phyloP scores from a whole-genome alignment of 2,329 filamentous ascomycete species.

The Cercospora zeina region DNA sequence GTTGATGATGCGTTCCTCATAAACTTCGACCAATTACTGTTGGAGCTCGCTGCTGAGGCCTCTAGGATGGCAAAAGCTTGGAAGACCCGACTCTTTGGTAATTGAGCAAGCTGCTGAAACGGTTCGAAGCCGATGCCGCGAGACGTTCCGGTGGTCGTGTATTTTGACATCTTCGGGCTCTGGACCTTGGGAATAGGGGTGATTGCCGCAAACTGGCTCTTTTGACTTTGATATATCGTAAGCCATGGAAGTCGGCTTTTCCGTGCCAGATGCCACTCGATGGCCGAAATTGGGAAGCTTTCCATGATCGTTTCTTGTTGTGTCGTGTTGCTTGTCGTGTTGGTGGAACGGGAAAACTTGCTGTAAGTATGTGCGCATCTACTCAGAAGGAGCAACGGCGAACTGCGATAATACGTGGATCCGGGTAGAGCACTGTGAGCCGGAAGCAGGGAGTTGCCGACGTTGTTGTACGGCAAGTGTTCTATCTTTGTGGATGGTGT shows the following conservation, averaged over 20 bases:
- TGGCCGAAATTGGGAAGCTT: background rate
- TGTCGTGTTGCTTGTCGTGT: background rate
- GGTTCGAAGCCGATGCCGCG: slow-evolving; percentile 44
- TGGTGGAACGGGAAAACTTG: background rate
- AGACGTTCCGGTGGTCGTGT: slow-evolving; percentile 36
- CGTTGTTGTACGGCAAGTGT: background rate
- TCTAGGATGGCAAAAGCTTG: slow-evolving; percentile 31
- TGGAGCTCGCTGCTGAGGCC: slow-evolving; percentile 7
- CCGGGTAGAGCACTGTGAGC: background rate
- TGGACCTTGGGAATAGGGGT: background rate
- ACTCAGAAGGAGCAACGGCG: background rate
- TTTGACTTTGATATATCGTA: too few species aligned
- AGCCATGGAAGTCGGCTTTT: too few species aligned
- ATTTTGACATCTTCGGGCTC: background rate
- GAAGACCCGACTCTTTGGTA: slow-evolving; percentile 39
- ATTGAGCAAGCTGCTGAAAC: slow-evolving; percentile 38
- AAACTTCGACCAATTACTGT: slow-evolving; percentile 7
- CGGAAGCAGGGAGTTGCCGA: background rate
- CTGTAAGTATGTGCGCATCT: background rate
- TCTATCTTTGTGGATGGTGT: background rate
- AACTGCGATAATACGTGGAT: background rate
- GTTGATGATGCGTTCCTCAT: slow-evolving; percentile 17
- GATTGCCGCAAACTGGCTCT: background rate
- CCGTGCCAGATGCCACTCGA: background rate
- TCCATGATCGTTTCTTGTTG: background rate